A percentile compares a stretch with the other conserved stretches of the same genome.
Conservation (phyloP, 78 protist species). For the Dictyostelium intermedium region DNA sequence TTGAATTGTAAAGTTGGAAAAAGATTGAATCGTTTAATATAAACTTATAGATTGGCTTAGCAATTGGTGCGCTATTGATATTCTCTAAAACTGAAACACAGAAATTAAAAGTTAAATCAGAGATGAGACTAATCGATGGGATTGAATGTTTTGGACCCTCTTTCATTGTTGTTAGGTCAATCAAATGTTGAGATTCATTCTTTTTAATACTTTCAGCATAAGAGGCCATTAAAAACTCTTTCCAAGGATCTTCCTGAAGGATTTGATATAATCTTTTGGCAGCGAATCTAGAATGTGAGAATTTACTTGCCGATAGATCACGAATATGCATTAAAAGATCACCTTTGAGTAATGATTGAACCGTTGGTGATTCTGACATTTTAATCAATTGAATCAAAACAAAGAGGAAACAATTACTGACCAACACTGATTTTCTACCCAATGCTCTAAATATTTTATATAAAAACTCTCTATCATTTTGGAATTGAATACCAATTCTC, state of each 20-base stretch:
- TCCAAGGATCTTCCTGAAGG: constrained; percentile 59
- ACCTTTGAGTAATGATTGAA: constrained; percentile 39
- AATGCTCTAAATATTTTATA: constrained; percentile 39
- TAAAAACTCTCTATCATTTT: constrained; percentile 32
- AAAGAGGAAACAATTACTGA: constrained; percentile 35
- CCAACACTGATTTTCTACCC: constrained; percentile 12
- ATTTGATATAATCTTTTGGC: constrained; percentile 33
- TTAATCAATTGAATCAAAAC: constrained; percentile 45
- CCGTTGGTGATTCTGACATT: constrained; percentile 36
- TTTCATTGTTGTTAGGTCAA: neutral
- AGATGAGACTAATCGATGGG: neutral
- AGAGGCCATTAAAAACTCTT: constrained; percentile 15
- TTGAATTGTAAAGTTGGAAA: constrained; percentile 40
- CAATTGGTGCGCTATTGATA: neutral
- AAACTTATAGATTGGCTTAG: neutral
- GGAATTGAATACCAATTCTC: constrained; percentile 15
- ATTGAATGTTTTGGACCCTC: neutral
- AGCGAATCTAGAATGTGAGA: constrained; percentile 58
- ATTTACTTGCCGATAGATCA: constrained; percentile 42
- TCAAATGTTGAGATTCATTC: constrained; percentile 9
- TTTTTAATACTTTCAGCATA: constrained; percentile 26
- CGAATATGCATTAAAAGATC: constrained; percentile 13
- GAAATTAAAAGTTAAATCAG: constrained; percentile 14
- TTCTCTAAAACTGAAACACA: neutral
- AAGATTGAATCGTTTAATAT: constrained; percentile 39